These are phyloP conservation scores for Colletotrichum caudatum DNA, from an alignment of 2,329 filamentous ascomycete species.

Conservation along the genomic window DNA sequence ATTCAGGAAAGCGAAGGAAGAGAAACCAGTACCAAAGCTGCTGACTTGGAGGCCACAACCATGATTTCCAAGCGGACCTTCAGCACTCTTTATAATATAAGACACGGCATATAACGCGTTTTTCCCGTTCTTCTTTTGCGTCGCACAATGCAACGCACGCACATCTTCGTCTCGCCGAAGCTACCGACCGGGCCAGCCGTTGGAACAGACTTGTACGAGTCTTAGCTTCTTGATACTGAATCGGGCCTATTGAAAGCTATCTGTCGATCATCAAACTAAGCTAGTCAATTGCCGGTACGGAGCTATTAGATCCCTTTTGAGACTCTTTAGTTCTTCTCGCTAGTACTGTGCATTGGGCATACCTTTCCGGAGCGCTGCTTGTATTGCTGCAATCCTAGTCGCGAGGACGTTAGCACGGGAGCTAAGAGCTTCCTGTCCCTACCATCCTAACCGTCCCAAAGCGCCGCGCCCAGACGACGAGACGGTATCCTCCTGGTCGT, in stretches of 20 bases:
- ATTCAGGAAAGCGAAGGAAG: background rate
- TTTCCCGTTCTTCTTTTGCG: too few species aligned
- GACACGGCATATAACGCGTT: background rate
- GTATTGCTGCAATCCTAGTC: conserved; percentile 9
- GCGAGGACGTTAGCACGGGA: conserved; percentile 3
- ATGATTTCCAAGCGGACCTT: background rate
- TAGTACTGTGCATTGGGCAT: background rate
- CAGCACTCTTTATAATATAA: conserved; percentile 16
- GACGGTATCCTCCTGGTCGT: background rate
- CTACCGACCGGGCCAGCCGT: background rate
- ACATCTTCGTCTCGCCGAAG: background rate
- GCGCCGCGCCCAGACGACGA: background rate
- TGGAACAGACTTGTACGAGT: background rate
- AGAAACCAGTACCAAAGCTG: background rate
- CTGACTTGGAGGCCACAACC: background rate
- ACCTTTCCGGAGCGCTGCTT: conserved; percentile 3
- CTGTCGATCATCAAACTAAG: conserved; percentile 10
- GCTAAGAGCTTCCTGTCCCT: conserved; percentile 3
- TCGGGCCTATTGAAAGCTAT: background rate
- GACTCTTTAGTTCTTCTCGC: background rate
- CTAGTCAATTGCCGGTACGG: background rate
- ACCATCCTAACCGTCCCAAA: background rate
- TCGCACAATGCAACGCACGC: background rate
- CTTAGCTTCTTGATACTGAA: background rate
- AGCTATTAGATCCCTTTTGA: too few species aligned